These are phyloP conservation scores for Oxyria digyna DNA, from an alignment of 148 eudicot genomes.

Conservation along the genomic window DNA sequence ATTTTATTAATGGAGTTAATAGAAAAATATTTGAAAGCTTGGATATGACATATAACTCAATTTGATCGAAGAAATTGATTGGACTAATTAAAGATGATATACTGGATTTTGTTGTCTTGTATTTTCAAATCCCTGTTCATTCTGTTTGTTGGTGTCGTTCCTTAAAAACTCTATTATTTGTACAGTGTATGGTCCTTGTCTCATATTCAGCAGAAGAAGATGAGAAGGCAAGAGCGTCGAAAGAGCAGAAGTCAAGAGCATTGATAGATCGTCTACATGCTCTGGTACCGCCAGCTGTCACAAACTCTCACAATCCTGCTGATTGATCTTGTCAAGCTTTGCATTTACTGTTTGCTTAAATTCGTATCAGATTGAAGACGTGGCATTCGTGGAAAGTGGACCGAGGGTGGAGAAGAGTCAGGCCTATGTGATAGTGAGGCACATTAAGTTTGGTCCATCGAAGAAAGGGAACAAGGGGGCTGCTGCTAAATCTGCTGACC, in stretches of 20 bases:
- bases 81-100: background rate
- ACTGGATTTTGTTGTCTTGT: background rate
- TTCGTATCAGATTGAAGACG: constrained; percentile 49
- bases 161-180: background rate
- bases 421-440: constrained; percentile 51
- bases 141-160: background rate
- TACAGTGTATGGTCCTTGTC: constrained; percentile 48
- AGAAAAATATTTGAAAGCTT: background rate
- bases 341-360: background rate
- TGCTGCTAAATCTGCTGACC: constrained; percentile 7
- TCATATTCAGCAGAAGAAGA: constrained; percentile 13
- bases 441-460: constrained; percentile 54
- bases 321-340: background rate
- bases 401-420: constrained; percentile 44
- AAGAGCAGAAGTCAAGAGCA: constrained; percentile 29
- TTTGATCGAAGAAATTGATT: background rate
- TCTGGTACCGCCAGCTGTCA: constrained; percentile 27
- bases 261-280: constrained; percentile 34
- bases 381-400: constrained; percentile 48
- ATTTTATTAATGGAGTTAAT: background rate
- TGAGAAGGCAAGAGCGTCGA: constrained; percentile 20
- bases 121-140: background rate
- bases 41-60: background rate
- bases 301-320: background rate
- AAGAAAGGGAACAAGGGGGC: constrained; percentile 52